Evolutionary conservation across 768 basidiomycete genomes (phyloP), one percentile per base, ranked within the genome.

Genomic region (Chiua virens): DNA sequence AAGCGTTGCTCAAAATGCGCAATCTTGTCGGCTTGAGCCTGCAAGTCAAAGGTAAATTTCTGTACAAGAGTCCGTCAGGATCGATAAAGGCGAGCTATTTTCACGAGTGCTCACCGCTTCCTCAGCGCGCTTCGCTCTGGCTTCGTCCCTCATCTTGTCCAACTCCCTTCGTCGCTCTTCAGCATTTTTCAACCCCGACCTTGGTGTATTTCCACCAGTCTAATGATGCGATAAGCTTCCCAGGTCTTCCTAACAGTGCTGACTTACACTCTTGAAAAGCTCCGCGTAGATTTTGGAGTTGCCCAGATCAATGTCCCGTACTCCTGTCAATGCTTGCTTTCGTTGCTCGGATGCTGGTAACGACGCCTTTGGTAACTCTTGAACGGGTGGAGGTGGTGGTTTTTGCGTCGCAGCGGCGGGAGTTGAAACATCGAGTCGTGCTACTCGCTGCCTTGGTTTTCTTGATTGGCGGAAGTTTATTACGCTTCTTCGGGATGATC

Each of bases 141-240:
- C 84, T 35, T 88, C 87, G 35, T 89, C 84, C 49, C 85, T 77
- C 83, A 86, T 79, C 61, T 73, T 80, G 60, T 83, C 76, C 58
- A 89, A 59, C 50, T 90, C 85, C 57, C 77, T 84, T 50, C 80
- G 75, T 42, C 85, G 74, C 61, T 88, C 86, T 55, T 87, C 86
- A n/a, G 86, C 81, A 39, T 74, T 75, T 52, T 68, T 80, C 50
- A 75, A 58, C 20, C 77, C 77, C 25, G 79, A 75, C 15, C 67
- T 71, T 10, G 79, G 72, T 34, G 75, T 73, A 50, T 56, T 74
- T 45, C 74, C 75, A 17, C 73, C 74, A n/a, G 74, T 56, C 78
- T 79, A 35, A 18, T 40, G 23, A 34, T 22, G 36, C 23, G 39
- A 39, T 53, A 22, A 55, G 21, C 28, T 3, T 23, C 30, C n/a